These are phyloP conservation scores for Penicillium subrubescens DNA, from an alignment of 495 filamentous ascomycete species.

Conservation along the genomic window DNA sequence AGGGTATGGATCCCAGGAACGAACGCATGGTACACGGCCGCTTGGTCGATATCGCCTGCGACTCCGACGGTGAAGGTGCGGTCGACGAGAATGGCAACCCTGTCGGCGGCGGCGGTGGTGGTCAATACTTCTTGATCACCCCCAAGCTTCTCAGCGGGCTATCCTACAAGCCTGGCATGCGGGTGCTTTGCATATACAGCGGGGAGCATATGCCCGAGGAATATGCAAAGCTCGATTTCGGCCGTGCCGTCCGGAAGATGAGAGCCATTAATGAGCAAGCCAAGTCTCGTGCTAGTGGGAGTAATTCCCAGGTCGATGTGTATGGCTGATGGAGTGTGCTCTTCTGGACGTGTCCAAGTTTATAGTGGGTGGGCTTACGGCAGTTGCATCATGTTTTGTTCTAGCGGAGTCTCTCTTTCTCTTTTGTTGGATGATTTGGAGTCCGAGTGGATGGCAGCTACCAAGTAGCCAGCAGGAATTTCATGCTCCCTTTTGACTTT, in stretches of 20 bases:
- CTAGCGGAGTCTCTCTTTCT: neutral
- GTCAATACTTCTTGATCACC: constrained; percentile 93
- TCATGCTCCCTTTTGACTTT: no score
- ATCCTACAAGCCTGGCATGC: constrained; percentile 86
- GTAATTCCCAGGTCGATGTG: constrained; percentile 23
- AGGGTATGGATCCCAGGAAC: constrained; percentile 98
- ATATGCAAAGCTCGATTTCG: constrained; percentile 36
- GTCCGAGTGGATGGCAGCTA: neutral
- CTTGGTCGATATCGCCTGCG: constrained; percentile 92
- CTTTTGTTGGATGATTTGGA: neutral
- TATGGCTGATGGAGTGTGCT: constrained; percentile 22
- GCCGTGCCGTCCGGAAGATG: constrained; percentile 36
- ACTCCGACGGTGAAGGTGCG: constrained; percentile 20
- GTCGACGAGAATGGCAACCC: constrained; percentile 23
- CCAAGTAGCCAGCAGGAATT: neutral
- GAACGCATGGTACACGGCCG: constrained; percentile 96
- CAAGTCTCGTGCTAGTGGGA: constrained; percentile 23
- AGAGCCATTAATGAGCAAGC: constrained; percentile 20
- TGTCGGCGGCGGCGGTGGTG: constrained; percentile 40
- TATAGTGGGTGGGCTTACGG: neutral
- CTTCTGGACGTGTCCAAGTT: neutral
- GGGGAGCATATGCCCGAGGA: constrained; percentile 84
- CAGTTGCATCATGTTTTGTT: neutral
- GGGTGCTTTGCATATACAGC: constrained; percentile 88
- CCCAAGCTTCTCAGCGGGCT: constrained; percentile 90